Percentiles rank a stretch among this genome's conserved stretches.
Evolutionary conservation across 768 basidiomycete species (phyloP).

Genomic region (Phaeotremella skinneri): DNA sequence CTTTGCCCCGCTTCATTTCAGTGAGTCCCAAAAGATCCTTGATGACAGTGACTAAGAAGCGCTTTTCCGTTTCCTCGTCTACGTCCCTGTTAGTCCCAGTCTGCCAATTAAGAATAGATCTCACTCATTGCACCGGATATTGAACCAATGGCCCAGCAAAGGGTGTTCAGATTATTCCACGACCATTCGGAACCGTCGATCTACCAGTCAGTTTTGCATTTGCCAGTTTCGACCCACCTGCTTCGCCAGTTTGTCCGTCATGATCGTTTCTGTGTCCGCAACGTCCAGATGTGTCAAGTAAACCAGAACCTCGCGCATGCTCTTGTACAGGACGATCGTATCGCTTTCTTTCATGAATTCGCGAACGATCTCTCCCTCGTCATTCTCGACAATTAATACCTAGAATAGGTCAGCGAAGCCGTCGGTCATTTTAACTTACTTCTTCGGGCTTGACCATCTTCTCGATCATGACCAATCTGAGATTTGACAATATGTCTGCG

Average conservation of each 20-base stretch:
- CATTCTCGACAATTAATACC: constrained; percentile 98
- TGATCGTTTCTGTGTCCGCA: constrained; percentile 89
- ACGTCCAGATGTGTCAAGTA: constrained; percentile 98
- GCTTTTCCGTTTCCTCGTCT: constrained; percentile 99
- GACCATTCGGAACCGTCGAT: constrained; percentile 97
- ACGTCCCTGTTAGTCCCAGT: constrained; percentile 2
- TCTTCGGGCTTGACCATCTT: constrained; percentile 99
- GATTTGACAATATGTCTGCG: constrained; percentile 86
- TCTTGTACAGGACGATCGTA: constrained; percentile 97
- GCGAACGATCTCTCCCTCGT: constrained; percentile 97
- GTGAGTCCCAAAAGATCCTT: constrained; percentile 96
- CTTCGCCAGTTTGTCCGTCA: constrained; percentile 94
- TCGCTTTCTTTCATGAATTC: constrained; percentile 98
- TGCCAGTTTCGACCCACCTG: constrained; percentile 59
- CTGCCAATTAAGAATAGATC: constrained; percentile 48
- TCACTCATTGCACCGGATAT: constrained; percentile 98
- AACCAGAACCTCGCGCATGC: constrained; percentile 94
- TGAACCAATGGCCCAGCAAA: constrained; percentile 99
- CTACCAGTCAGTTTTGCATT: constrained; percentile 33
- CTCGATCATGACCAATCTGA: constrained; percentile 93
- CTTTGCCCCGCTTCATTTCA: constrained; percentile 98
- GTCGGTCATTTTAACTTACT: constrained; percentile 55
- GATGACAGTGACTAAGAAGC: constrained; percentile 97
- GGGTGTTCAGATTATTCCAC: constrained; percentile 97
- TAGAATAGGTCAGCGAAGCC: constrained; percentile 46